Conservation (phyloP, 441 rosid species). For the Lepidium campestre region DNA sequence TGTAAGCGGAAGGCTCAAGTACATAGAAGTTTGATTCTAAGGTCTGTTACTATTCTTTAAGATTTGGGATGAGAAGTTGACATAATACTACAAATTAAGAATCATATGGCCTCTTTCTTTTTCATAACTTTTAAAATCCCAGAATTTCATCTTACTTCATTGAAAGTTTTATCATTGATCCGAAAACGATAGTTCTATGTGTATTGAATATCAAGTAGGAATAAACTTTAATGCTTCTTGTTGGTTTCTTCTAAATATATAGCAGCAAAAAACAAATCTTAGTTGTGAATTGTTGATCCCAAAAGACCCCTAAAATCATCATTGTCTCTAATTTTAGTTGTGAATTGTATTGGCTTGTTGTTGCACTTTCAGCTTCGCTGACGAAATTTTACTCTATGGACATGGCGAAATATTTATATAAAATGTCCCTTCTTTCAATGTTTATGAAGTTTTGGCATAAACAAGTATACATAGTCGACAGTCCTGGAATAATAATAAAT, state of each 20-base stretch:
- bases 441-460: background rate
- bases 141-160: background rate
- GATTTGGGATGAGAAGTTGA: too few relatives aligned
- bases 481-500: constrained; percentile 17
- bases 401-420: background rate
- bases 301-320: background rate
- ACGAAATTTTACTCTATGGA: background rate
- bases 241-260: constrained; percentile 2
- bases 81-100: background rate
- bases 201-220: constrained; percentile 1
- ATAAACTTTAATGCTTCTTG: constrained; percentile 18
- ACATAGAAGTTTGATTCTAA: background rate
- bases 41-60: too few relatives aligned
- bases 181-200: constrained; percentile 17
- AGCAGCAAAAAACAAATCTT: background rate
- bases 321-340: background rate
- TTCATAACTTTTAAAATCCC: background rate
- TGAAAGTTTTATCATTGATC: constrained; percentile 9
- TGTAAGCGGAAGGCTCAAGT: background rate
- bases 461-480: background rate
- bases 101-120: background rate
- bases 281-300: background rate
- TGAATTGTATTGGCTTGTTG: background rate
- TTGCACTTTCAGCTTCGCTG: background rate
- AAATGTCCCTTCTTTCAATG: background rate